Evolutionary conservation across 1,284 basidiomycete species (phyloP).

Genomic region (Athelia psychrophila): DNA sequence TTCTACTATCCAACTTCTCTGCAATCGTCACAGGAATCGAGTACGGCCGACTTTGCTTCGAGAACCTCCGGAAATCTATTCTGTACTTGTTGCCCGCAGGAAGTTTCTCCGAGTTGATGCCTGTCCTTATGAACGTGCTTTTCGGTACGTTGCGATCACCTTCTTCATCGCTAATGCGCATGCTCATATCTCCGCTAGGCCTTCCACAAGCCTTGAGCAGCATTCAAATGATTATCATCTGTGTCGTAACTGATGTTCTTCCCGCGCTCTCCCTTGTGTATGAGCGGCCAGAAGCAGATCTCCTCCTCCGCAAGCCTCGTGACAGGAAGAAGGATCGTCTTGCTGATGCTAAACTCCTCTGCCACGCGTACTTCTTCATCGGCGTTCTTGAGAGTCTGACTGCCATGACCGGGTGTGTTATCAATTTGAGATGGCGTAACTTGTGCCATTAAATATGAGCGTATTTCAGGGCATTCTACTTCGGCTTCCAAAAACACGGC

Average conservation of each 20-base stretch:
- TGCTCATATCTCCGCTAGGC: slow-evolving; percentile 10
- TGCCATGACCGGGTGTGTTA: slow-evolving; percentile 44
- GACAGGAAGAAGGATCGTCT: slow-evolving; percentile 56
- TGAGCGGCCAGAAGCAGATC: slow-evolving; percentile 56
- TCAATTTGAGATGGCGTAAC: slow-evolving; percentile 4
- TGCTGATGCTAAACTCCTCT: slow-evolving; percentile 45
- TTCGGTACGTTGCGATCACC: slow-evolving; percentile 30
- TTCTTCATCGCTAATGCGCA: slow-evolving; percentile 5
- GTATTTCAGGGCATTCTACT: slow-evolving; percentile 46
- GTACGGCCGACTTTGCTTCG: slow-evolving; percentile 65
- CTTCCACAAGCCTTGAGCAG: slow-evolving; percentile 35
- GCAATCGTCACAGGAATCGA: slow-evolving; percentile 48
- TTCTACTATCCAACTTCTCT: slow-evolving; percentile 47
- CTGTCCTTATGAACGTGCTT: slow-evolving; percentile 56
- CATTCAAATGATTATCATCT: slow-evolving; percentile 54
- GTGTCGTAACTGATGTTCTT: slow-evolving; percentile 53
- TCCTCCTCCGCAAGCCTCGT: slow-evolving; percentile 61
- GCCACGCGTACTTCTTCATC: slow-evolving; percentile 67
- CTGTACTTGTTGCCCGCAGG: slow-evolving; percentile 47
- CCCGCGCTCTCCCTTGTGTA: slow-evolving; percentile 54
- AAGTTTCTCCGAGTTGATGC: slow-evolving; percentile 53
- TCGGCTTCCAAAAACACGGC: slow-evolving; percentile 42
- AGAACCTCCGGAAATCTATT: slow-evolving; percentile 62
- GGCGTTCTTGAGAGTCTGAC: slow-evolving; percentile 53
- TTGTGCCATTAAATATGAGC: slow-evolving; percentile 2